Base-by-base conservation (phyloP, 371 early-diverging fungal genomes). In the Haplosporangium sp. region DNA sequence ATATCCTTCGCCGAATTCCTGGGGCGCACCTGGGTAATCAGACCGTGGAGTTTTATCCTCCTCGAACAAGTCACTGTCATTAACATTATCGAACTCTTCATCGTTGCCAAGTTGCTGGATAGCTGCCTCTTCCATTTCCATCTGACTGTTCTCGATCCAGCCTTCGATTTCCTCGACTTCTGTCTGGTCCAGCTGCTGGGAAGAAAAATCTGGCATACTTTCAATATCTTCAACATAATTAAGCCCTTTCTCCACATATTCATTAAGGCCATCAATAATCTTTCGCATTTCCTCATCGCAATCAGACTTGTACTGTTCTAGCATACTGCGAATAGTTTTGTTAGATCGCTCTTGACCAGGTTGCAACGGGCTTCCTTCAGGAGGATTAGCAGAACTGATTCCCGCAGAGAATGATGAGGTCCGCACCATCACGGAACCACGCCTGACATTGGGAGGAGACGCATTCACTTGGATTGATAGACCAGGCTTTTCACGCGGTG, bases 221-320 rank as follows among this genome's bases (percentile, higher is more conserved):
- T 72, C 84, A 62, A 75, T 57, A 44, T 88, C 85, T 63, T 89
- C 89, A 15, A 88, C 88, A 60, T 90, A 91, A 47, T 90, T 87
- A 48, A 92, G 76, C 2, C 86, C 88, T 39, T 84, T 86, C 70
- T 94, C 94, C 8, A 93, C 92, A 57, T 88, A 90, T 61, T 92
- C 91, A 55, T 91, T 91, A 13, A 95, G 76, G 17, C 92, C 94
- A 50, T 90, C 86, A 61, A 94, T 91, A 63, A 95, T 91, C 20
- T 86, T 82, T n/a, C 91, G 83, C 83, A 83, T 77, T 63, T 73
- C 74, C 34, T 83, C 83, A 35, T 83, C 77, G 40, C 77, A 83
- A 8, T 77, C 77, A 3, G 77, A 56, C 34, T 77, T 77, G 67
- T 71, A 74, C 55, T 83, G 77, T 59, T 83, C 77, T 60, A 77